phyloP scores from a whole-genome alignment of 2,329 filamentous ascomycete genomes.

The Paramyrothecium roridum region DNA sequence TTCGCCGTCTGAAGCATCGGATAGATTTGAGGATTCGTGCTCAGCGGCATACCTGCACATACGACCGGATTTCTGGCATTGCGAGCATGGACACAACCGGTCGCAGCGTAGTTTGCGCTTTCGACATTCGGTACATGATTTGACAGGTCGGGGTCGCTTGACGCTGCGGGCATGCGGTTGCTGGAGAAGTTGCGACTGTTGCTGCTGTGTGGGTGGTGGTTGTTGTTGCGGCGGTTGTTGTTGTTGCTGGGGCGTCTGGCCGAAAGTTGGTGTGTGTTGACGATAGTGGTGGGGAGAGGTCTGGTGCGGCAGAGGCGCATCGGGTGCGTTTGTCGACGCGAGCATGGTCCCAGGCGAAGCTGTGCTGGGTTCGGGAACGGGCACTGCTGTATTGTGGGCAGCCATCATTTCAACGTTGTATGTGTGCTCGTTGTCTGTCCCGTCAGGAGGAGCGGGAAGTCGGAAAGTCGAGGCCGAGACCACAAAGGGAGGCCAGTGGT shows the following conservation, averaged over 20 bases:
- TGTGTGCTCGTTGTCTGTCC: too few relatives aligned
- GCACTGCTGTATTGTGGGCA: not conserved
- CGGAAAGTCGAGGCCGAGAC: not conserved
- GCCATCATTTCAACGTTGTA: not conserved
- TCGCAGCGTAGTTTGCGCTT: slow-evolving; percentile 57
- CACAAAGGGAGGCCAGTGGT: not conserved
- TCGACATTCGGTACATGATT: slow-evolving; percentile 54
- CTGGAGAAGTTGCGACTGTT: slow-evolving; percentile 11
- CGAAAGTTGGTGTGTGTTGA: slow-evolving; percentile 13
- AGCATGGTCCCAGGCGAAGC: slow-evolving; percentile 2
- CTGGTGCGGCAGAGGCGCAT: slow-evolving; percentile 4
- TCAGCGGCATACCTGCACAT: slow-evolving; percentile 50
- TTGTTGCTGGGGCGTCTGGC: slow-evolving; percentile 19
- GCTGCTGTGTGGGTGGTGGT: slow-evolving; percentile 13
- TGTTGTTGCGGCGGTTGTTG: slow-evolving; percentile 22
- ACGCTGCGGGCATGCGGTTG: slow-evolving; percentile 41
- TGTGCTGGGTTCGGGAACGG: slow-evolving; percentile 2
- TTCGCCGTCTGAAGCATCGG: slow-evolving; percentile 46
- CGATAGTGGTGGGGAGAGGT: slow-evolving; percentile 6
- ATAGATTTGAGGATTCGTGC: slow-evolving; percentile 42
- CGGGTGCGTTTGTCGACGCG: not conserved
- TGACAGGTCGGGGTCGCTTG: slow-evolving; percentile 52
- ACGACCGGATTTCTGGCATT: slow-evolving; percentile 56
- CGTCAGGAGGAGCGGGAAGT: not conserved
- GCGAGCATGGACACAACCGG: slow-evolving; percentile 52